These are phyloP conservation scores for Moniliella sp. DNA, from an alignment of 1,284 basidiomycete genomes.

Conservation along the genomic window DNA sequence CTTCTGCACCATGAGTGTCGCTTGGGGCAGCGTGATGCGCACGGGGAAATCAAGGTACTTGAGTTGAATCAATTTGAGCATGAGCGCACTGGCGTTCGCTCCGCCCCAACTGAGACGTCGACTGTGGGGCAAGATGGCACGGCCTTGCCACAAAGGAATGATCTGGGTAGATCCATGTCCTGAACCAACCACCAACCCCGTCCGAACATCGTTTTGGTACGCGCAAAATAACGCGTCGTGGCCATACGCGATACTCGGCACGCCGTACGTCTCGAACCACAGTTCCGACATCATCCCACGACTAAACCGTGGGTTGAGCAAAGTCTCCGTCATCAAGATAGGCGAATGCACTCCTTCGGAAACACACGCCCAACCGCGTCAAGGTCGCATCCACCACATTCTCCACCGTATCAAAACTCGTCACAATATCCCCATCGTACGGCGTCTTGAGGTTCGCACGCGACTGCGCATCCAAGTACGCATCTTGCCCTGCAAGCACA, in stretches of 20 bases:
- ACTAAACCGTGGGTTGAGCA: slow-evolving; percentile 73
- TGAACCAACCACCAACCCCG: slow-evolving; percentile 21
- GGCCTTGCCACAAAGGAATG: slow-evolving; percentile 18
- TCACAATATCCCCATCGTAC: slow-evolving; percentile 28
- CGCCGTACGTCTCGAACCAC: slow-evolving; percentile 79
- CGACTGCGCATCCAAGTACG: slow-evolving; percentile 20
- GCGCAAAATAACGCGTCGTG: slow-evolving; percentile 84
- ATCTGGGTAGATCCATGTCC: slow-evolving; percentile 19
- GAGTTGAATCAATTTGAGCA: slow-evolving; percentile 74
- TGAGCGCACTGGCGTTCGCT: slow-evolving; percentile 65
- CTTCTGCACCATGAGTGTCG: slow-evolving; percentile 64
- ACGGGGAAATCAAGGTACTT: slow-evolving; percentile 74
- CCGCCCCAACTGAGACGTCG: slow-evolving; percentile 67
- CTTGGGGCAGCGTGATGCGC: slow-evolving; percentile 40
- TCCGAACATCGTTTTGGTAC: slow-evolving; percentile 35
- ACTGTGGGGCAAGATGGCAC: slow-evolving; percentile 18
- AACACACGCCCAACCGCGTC: slow-evolving; percentile 60
- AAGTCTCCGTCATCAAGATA: slow-evolving; percentile 74
- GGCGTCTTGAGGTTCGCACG: slow-evolving; percentile 17
- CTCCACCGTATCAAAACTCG: slow-evolving; percentile 43
- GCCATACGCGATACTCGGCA: slow-evolving; percentile 66
- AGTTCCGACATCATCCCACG: slow-evolving; percentile 78
- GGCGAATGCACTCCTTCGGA: slow-evolving; percentile 51
- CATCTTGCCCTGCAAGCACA: slow-evolving; percentile 23
- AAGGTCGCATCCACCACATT: slow-evolving; percentile 80